Evolutionary conservation across 1,284 basidiomycete species (phyloP).

Genomic region (Apiotrichum porosum): DNA sequence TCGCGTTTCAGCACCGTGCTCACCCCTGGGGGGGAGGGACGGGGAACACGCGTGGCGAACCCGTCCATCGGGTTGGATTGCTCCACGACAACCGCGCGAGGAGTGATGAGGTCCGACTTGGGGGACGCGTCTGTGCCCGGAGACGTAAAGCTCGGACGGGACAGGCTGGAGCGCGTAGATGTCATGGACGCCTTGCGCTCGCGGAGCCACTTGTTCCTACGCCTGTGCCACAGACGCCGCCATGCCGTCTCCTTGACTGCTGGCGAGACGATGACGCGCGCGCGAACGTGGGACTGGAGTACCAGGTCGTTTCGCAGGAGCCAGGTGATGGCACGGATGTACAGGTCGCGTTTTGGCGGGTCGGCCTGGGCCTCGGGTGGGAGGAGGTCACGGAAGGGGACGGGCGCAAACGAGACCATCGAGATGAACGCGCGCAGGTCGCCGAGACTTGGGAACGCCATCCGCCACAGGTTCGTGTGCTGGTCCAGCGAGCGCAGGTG

Average conservation of each 20-base stretch:
- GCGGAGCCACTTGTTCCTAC: constrained; percentile 34
- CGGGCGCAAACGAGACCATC: constrained; percentile 62
- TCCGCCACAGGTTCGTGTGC: constrained; percentile 61
- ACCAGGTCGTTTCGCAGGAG: constrained; percentile 81
- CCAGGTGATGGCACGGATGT: constrained; percentile 84
- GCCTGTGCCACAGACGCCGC: constrained; percentile 36
- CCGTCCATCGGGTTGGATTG: constrained; percentile 1
- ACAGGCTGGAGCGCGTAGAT: background rate
- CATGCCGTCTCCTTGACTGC: constrained; percentile 62
- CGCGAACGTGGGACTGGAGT: constrained; percentile 75
- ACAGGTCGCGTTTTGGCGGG: constrained; percentile 55
- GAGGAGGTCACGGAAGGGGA: constrained; percentile 55
- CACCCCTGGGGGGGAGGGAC: background rate
- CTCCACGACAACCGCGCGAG: background rate
- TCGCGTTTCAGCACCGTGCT: background rate
- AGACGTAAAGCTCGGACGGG: background rate
- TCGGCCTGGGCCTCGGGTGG: constrained; percentile 23
- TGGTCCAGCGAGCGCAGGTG: constrained; percentile 53
- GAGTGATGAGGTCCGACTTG: background rate
- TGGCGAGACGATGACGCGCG: constrained; percentile 74
- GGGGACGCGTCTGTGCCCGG: background rate
- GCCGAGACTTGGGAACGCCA: constrained; percentile 63
- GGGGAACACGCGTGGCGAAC: constrained; percentile 12
- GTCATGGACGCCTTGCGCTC: constrained; percentile 7
- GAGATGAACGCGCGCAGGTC: constrained; percentile 69